Evolutionary conservation across 2,329 filamentous ascomycete species (phyloP).

Genomic region (Cytospora piceae): DNA sequence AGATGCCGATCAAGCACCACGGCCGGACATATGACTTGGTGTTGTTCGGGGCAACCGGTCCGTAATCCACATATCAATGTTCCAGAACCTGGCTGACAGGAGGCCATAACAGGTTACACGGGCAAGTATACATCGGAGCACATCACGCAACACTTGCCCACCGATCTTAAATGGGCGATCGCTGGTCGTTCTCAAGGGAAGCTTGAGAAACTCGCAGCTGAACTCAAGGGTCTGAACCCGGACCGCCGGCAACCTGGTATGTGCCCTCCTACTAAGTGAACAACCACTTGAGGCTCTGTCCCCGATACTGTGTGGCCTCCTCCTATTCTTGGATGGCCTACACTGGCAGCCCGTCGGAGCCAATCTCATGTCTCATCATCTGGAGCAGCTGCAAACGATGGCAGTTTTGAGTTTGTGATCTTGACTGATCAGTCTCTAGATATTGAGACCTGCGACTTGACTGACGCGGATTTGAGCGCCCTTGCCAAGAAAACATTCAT

Average conservation of each 20-base stretch:
- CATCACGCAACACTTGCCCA: slow-evolving; percentile 71
- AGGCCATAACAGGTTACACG: slow-evolving; percentile 70
- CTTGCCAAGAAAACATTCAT: slow-evolving; percentile 61
- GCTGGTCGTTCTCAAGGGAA: slow-evolving; percentile 81
- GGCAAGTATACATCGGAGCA: slow-evolving; percentile 77
- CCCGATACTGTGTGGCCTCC: neutral
- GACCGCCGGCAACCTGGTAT: slow-evolving; percentile 73
- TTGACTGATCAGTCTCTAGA: slow-evolving; percentile 37
- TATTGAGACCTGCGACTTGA: slow-evolving; percentile 57
- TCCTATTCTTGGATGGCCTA: slow-evolving; percentile 10
- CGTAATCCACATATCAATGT: neutral
- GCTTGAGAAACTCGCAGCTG: slow-evolving; percentile 68
- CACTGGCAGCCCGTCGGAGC: neutral
- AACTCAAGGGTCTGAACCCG: slow-evolving; percentile 67
- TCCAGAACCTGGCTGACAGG: slow-evolving; percentile 20
- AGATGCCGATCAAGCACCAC: slow-evolving; percentile 55
- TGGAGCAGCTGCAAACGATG: neutral
- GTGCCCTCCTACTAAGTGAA: slow-evolving; percentile 30
- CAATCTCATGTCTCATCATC: neutral
- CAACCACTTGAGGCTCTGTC: too few relatives aligned
- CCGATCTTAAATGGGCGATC: slow-evolving; percentile 83
- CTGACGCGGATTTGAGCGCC: slow-evolving; percentile 48
- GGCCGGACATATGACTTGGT: slow-evolving; percentile 60
- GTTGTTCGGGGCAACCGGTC: slow-evolving; percentile 61
- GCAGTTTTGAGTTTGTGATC: neutral